A percentile compares a stretch with the other conserved stretches of the same genome.
Conservation (phyloP, 345 rosid genomes). For the Durio zibethinus region DNA sequence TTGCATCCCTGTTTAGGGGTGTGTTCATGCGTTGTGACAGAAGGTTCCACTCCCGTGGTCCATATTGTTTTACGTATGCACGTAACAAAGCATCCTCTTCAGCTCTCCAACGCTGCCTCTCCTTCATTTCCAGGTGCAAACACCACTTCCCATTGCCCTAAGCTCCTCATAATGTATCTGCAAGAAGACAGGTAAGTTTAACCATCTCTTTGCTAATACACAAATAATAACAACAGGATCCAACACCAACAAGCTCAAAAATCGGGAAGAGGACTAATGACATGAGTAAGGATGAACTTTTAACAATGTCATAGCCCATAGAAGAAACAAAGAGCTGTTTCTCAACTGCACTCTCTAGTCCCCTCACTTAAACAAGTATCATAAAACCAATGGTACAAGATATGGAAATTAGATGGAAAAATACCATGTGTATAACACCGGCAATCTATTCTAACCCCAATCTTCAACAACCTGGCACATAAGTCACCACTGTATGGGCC, state of each 20-base stretch:
- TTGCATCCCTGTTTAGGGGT: slow-evolving; percentile 77
- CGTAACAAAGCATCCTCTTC: slow-evolving; percentile 87
- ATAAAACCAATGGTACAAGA: neutral
- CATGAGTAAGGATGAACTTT: neutral
- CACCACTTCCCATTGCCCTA: slow-evolving; percentile 59
- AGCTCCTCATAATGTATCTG: slow-evolving; percentile 52
- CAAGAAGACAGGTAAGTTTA: neutral
- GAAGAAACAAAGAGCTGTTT: neutral
- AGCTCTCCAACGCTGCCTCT: slow-evolving; percentile 98
- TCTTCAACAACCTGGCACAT: neutral
- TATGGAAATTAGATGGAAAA: neutral
- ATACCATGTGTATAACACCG: neutral
- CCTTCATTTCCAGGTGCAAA: slow-evolving; percentile 77
- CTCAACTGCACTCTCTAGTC: neutral
- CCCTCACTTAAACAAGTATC: neutral
- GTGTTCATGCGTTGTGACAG: slow-evolving; percentile 89
- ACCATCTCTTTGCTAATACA: neutral
- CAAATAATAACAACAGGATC: neutral
- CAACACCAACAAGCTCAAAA: neutral
- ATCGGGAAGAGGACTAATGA: neutral
- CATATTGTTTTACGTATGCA: slow-evolving; percentile 88
- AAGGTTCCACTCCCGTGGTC: slow-evolving; percentile 92
- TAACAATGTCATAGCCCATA: neutral
- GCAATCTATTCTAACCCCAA: neutral
- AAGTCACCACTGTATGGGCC: neutral